phyloP scores from a whole-genome alignment of 768 basidiomycete genomes.

The Mycena vulgaris region DNA sequence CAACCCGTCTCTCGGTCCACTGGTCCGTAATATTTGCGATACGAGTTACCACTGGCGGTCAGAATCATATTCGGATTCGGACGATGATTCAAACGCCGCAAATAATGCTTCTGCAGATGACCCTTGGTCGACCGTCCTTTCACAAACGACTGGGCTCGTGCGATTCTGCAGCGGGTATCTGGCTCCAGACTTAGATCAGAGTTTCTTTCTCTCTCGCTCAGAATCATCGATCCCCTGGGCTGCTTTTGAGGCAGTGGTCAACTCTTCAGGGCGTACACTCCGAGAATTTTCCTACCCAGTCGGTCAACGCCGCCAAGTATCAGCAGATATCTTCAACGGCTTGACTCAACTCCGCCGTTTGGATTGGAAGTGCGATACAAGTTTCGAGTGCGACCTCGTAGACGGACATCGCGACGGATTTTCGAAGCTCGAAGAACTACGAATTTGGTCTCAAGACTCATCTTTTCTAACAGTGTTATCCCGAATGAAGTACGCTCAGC shows the following conservation, averaged over 20 bases:
- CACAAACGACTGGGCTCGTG: conserved; percentile 10
- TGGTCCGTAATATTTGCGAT: conserved; percentile 1
- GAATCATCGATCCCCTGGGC: conserved; percentile 3
- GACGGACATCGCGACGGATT: neutral
- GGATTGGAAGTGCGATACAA: neutral
- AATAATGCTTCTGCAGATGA: neutral
- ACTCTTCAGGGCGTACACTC: neutral
- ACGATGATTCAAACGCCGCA: too few relatives aligned
- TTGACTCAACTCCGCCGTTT: neutral
- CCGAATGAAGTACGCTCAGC: neutral
- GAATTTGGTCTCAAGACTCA: neutral
- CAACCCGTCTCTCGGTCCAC: conserved; percentile 1
- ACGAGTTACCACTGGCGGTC: too few relatives aligned
- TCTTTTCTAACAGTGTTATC: conserved; percentile 1
- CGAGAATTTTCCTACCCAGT: neutral
- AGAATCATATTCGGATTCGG: neutral
- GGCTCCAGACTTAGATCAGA: too few relatives aligned
- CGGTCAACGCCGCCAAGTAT: neutral
- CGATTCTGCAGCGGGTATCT: neutral
- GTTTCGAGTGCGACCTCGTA: neutral
- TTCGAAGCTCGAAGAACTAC: neutral
- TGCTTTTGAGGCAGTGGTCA: conserved; percentile 7
- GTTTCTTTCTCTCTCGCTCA: too few relatives aligned
- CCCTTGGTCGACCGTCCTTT: neutral
- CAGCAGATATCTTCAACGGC: neutral